A percentile compares a stretch with the other conserved stretches of the same genome.
phyloP scores from a whole-genome alignment of 2,329 filamentous ascomycete genomes.

The Fusarium cicatricum region DNA sequence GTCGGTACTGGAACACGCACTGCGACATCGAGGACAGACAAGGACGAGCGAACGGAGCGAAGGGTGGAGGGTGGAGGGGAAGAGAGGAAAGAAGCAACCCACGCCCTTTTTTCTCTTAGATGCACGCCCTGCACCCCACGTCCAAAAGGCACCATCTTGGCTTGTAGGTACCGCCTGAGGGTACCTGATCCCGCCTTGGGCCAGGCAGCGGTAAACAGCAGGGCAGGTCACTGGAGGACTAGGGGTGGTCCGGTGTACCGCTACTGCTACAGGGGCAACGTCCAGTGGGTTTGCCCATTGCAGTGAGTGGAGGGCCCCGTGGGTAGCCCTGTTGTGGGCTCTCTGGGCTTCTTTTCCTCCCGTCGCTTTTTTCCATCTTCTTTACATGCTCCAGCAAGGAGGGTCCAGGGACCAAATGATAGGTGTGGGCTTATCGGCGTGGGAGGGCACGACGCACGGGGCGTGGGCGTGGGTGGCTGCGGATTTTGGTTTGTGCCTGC shows the following conservation, averaged over 20 bases:
- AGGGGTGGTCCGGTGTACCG: constrained; percentile 25
- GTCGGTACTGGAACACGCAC: constrained; percentile 40
- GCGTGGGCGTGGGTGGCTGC: constrained; percentile 27
- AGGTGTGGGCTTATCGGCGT: constrained; percentile 18
- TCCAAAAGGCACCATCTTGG: constrained; percentile 14
- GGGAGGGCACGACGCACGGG: constrained; percentile 20
- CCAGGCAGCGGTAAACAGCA: constrained; percentile 38
- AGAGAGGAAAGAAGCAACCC: constrained; percentile 29
- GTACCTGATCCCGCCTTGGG: constrained; percentile 36
- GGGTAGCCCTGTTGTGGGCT: constrained; percentile 29
- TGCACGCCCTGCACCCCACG: constrained; percentile 29
- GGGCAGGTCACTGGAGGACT: constrained; percentile 28
- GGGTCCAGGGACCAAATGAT: constrained; percentile 10
- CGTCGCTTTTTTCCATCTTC: background rate
- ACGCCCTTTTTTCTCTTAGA: constrained; percentile 2
- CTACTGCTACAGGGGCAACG: constrained; percentile 23
- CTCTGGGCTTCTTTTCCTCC: constrained; percentile 1
- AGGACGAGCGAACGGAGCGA: constrained; percentile 35
- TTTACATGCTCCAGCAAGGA: background rate
- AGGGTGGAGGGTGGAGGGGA: constrained; percentile 30
- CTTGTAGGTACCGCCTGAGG: constrained; percentile 31
- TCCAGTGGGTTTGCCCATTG: constrained; percentile 18
- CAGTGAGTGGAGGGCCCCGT: constrained; percentile 19
- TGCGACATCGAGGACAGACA: constrained; percentile 30
- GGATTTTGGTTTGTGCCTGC: constrained; percentile 27